Evolutionary conservation across 352 stramenopile genomes (phyloP).

Genomic region (Globisporangium irregulare): DNA sequence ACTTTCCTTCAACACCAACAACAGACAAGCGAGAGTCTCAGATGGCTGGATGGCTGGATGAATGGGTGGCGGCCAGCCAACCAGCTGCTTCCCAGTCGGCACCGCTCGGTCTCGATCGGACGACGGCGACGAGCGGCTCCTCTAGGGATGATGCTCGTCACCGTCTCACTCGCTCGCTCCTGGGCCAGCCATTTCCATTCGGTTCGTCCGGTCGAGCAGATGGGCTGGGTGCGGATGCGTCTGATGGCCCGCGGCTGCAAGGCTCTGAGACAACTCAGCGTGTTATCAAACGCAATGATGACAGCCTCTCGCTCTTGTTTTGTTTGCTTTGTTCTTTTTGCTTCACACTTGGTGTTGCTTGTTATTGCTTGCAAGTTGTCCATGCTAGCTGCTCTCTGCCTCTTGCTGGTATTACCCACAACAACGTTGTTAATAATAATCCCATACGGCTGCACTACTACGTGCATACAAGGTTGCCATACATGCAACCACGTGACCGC

Average conservation of each 20-base stretch:
- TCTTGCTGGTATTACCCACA: not conserved
- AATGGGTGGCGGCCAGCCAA: not conserved
- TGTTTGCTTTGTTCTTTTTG: not conserved
- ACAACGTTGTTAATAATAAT: too few species aligned
- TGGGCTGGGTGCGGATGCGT: not conserved
- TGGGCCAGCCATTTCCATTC: not conserved
- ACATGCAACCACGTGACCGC: too few species aligned
- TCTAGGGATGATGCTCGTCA: not conserved
- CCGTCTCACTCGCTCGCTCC: not conserved
- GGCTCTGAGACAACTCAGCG: not conserved
- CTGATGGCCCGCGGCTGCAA: not conserved
- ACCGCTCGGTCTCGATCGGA: not conserved
- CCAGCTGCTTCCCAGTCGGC: not conserved
- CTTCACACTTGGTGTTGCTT: not conserved
- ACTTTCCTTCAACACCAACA: not conserved
- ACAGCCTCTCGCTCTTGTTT: not conserved
- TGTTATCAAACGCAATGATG: not conserved
- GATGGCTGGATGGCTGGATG: not conserved
- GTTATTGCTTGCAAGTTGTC: not conserved
- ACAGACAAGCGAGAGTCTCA: not conserved
- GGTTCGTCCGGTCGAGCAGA: not conserved
- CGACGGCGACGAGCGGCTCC: not conserved
- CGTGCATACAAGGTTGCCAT: too few species aligned
- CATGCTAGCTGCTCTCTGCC: not conserved
- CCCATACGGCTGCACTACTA: too few species aligned